Evolutionary conservation across 768 basidiomycete species (phyloP).

Genomic region (Hydnomerulius pinastri): DNA sequence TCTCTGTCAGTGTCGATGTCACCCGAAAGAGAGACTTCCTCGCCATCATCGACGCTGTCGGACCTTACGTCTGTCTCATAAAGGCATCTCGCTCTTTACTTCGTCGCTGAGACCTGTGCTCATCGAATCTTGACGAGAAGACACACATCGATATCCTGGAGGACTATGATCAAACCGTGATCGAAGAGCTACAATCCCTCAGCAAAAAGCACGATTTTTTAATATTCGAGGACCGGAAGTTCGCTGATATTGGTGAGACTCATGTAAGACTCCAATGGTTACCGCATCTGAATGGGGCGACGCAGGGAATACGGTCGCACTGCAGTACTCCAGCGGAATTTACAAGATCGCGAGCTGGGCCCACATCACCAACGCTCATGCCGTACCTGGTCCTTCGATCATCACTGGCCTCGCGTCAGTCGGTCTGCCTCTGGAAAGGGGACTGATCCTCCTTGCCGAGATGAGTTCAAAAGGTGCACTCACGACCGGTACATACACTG

Average conservation of each 20-base stretch:
- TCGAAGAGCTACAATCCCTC: constrained; percentile 68
- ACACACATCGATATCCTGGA: constrained; percentile 96
- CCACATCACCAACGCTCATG: constrained; percentile 96
- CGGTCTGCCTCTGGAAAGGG: constrained; percentile 79
- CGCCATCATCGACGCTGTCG: constrained; percentile 84
- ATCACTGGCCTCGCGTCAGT: constrained; percentile 87
- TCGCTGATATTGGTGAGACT: constrained; percentile 91
- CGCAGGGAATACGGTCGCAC: constrained; percentile 90
- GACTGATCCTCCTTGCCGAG: constrained; percentile 89
- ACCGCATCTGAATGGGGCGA: constrained; percentile 2
- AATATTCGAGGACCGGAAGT: constrained; percentile 98
- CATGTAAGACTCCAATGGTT: neutral
- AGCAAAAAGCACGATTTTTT: constrained; percentile 86
- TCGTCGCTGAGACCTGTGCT: constrained; percentile 18
- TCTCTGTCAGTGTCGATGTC: constrained; percentile 96
- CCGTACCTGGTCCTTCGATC: constrained; percentile 94
- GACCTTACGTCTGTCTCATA: constrained; percentile 88
- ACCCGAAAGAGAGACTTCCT: constrained; percentile 78
- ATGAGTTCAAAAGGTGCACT: constrained; percentile 93
- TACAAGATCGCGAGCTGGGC: constrained; percentile 96
- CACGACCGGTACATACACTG: constrained; percentile 81
- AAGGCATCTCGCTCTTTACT: constrained; percentile 58
- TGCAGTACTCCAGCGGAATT: constrained; percentile 92
- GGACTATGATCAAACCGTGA: constrained; percentile 78
- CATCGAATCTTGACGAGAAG: constrained; percentile 47